Evolutionary conservation across 2,329 filamentous ascomycete genomes (phyloP).

Genomic region (Epicoccum nigrum): DNA sequence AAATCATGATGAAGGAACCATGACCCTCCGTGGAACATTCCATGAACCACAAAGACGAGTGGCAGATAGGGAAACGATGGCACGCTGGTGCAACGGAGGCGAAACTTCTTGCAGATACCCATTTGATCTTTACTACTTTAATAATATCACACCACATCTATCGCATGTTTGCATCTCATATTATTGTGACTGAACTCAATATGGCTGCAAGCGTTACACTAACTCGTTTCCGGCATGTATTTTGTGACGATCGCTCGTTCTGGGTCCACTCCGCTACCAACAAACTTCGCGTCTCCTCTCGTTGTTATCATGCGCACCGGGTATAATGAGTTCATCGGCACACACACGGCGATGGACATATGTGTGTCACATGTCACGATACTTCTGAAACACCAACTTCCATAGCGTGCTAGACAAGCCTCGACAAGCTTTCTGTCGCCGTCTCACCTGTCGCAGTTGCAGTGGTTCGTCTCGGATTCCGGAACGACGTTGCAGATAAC

Average conservation of each 20-base stretch:
- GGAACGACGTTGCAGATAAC: background rate
- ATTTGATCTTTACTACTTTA: conserved; percentile 13
- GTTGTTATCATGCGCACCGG: background rate
- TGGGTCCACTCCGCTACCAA: background rate
- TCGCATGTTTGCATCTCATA: background rate
- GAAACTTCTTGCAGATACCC: conserved; percentile 16
- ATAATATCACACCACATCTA: conserved; percentile 8
- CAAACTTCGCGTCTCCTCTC: background rate
- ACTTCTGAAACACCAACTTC: conserved; percentile 7
- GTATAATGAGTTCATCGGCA: background rate
- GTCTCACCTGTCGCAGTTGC: conserved; percentile 3
- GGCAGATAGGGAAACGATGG: background rate
- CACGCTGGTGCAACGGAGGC: background rate
- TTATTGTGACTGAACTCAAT: background rate
- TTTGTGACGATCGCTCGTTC: background rate
- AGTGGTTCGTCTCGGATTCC: conserved; percentile 10
- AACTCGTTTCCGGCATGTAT: background rate
- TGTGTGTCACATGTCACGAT: conserved; percentile 7
- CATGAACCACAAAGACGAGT: background rate
- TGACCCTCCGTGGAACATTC: conserved; percentile 6
- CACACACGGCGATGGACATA: no score
- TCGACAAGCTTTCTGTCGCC: conserved; percentile 16
- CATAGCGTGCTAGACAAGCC: conserved; percentile 7
- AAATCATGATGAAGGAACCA: conserved; percentile 6
- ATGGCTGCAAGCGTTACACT: background rate